Base-by-base conservation (phyloP, 768 basidiomycete genomes). In the Trametes punicea region DNA sequence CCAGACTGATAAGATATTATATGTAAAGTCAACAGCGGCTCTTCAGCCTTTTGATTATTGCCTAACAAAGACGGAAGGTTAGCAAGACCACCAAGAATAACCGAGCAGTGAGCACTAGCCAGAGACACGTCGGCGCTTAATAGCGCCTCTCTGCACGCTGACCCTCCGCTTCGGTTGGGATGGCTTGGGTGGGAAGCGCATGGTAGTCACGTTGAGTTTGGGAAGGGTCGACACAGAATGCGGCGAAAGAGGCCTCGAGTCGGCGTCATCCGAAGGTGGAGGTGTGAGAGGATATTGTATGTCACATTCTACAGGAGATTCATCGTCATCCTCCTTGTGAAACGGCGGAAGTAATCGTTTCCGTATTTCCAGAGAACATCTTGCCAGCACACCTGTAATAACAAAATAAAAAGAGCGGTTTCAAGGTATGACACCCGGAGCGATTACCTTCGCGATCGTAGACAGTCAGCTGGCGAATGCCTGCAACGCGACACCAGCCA, bases 271-370 rank as follows among this genome's bases (percentile, higher is more conserved):
- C 7, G 89, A 91, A 16, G 79, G 73, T 3, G 89, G 90, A n/a
- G 89, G 90, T 0, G 89, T 91, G 40, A 82, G 73, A 36, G 89
- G 90, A 67, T 84, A 90, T 64, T 83, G 80, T 3, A 80, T 69
- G 52, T 88, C 86, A 18, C 81, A 80, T 53, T 78, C 80, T 51
- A 74, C 73, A 44, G 30, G 46, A 26, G 50, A 62, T 51, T 67
- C 69, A 38, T 65, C 63, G 7, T 61, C 61, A 27, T 56, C 51
- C 20, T 50, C 58, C 20, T 13, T 38, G 8, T 40, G 18, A 21
- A 48, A 16, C 11, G 52, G 57, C 39, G 55, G 33, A 44, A 26
- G 25, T 46, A 80, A 63, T 45, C 71, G 71, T 58, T 73, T 72
- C 34, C 71, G 73, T 33, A 82, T 77, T 27, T 68, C 66, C 51